Evolutionary conservation across 208 protist genomes (phyloP), one percentile per base, ranked within the genome.

Genomic region (Leishmania arabica): DNA sequence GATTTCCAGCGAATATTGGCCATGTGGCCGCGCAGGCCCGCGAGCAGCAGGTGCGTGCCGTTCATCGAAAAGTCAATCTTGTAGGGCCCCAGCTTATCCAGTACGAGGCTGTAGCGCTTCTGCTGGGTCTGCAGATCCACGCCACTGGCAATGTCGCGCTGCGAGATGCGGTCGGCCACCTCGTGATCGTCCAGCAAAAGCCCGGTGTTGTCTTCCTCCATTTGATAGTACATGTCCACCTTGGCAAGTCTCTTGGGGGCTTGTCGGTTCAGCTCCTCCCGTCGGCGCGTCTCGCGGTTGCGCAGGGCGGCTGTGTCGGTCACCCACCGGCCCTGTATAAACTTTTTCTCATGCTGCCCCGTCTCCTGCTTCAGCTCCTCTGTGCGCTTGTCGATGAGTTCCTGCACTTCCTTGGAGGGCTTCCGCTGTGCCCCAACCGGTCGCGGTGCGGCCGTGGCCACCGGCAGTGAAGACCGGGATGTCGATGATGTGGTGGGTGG

Each of bases 21-120:
- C 76, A 99, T 80, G 89, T 99, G 99, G 7, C 99, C 99, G 47
- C 98, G 98, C 60, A 95, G 84, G 3, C 99, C 99, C 13, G 95
- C 98, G 15, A 99, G 91, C 11, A 99, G 86, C 31, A 99, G 81
- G 86, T 96, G 94, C 53, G 89, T 95, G 70, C 99, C 99, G 85
- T 99, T 99, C 45, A 90, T 74, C 21, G 95, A 95, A 90, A 99
- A 99, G 77, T 98, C 89, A 24, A 98, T 84, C 53, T 88, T 93
- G 91, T 99, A 99, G 13, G 99, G 98, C 2, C 98, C 99, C 37
- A 99, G 88, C 75, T 93, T 90, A 65, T 98, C 93, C 53, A 99
- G 92, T 37, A 91, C 78, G 37, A 99, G 89, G 65, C 98, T 90
- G 85, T 99, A 99, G 24, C 94, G 90, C 83, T 99, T 99, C 72